Evolutionary conservation across 2,329 filamentous ascomycete species (phyloP).

Genomic region (Chrysoporthe austroafricana): DNA sequence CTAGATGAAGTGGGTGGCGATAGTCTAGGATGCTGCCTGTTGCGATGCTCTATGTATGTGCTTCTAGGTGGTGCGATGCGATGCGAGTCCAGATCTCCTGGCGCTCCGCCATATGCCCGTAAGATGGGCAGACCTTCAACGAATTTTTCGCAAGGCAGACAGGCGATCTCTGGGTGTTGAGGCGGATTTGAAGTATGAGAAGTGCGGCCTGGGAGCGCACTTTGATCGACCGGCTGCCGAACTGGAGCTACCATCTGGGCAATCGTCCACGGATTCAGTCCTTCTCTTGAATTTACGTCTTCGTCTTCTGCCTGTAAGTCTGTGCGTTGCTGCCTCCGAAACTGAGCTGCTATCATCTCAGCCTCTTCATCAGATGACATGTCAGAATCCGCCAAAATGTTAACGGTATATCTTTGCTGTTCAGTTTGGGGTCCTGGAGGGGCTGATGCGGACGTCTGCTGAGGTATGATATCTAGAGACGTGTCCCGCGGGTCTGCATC

Average conservation of each 20-base stretch:
- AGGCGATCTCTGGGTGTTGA: not conserved
- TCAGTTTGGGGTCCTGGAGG: not conserved
- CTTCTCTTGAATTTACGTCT: conserved; percentile 24
- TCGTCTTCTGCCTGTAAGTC: not conserved
- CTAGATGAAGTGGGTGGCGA: not conserved
- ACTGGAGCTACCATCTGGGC: conserved; percentile 41
- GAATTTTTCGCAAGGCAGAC: not conserved
- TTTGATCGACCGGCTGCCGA: not conserved
- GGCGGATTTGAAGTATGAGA: not conserved
- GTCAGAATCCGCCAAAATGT: conserved; percentile 27
- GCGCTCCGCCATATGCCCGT: conserved; percentile 34
- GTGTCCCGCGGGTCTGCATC: not conserved
- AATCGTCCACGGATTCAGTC: conserved; percentile 46
- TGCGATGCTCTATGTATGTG: not conserved
- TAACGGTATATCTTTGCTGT: conserved; percentile 14
- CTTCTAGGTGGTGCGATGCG: not conserved
- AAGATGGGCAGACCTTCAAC: conserved; percentile 36
- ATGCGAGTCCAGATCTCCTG: conserved; percentile 36
- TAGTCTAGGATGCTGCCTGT: not conserved
- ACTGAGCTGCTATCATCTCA: not conserved
- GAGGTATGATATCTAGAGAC: not conserved
- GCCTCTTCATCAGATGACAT: conserved; percentile 27
- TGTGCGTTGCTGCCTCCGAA: not conserved
- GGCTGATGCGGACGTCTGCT: not conserved
- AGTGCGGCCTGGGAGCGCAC: not conserved